Percentiles rank a stretch among this genome's conserved stretches.
These are phyloP conservation scores for Tylopilus rubrobrunneus DNA, from an alignment of 768 basidiomycete species.

Conservation along the genomic window DNA sequence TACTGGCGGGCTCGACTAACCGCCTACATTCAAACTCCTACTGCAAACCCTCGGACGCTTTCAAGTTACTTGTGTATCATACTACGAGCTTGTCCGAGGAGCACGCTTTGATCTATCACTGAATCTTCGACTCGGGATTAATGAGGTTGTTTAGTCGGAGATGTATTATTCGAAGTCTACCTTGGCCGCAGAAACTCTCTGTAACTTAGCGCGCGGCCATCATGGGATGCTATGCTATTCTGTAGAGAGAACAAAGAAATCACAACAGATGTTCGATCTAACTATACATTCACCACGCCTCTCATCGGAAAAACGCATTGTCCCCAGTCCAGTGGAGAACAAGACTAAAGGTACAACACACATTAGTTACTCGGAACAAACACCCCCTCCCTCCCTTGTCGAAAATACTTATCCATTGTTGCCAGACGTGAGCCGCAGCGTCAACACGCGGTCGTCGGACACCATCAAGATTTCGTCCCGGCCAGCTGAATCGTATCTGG, in stretches of 20 bases:
- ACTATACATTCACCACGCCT: constrained; percentile 19
- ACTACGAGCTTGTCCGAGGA: too few species aligned
- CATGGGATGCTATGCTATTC: too few species aligned
- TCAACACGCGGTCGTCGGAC: constrained; percentile 82
- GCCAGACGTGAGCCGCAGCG: constrained; percentile 50
- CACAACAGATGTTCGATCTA: constrained; percentile 29
- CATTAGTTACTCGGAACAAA: background rate
- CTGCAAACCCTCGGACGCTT: too few species aligned
- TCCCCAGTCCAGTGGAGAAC: constrained; percentile 16
- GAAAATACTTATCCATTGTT: constrained; percentile 11
- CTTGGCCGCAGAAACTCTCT: too few species aligned
- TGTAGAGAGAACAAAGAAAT: constrained; percentile 7
- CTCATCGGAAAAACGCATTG: constrained; percentile 7
- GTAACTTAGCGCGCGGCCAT: too few species aligned
- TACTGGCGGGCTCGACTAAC: too few species aligned
- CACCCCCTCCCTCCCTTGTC: background rate
- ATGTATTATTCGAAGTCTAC: too few species aligned
- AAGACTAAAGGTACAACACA: constrained; percentile 10
- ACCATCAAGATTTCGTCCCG: constrained; percentile 88
- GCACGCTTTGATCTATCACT: too few species aligned
- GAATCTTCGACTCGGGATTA: too few species aligned
- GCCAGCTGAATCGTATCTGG: constrained; percentile 48
- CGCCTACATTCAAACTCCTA: too few species aligned
- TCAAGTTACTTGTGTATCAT: too few species aligned
- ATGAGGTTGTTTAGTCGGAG: too few species aligned